These are phyloP conservation scores for Laetiporus sulphureus DNA, from an alignment of 1,284 basidiomycete species.

Conservation along the genomic window DNA sequence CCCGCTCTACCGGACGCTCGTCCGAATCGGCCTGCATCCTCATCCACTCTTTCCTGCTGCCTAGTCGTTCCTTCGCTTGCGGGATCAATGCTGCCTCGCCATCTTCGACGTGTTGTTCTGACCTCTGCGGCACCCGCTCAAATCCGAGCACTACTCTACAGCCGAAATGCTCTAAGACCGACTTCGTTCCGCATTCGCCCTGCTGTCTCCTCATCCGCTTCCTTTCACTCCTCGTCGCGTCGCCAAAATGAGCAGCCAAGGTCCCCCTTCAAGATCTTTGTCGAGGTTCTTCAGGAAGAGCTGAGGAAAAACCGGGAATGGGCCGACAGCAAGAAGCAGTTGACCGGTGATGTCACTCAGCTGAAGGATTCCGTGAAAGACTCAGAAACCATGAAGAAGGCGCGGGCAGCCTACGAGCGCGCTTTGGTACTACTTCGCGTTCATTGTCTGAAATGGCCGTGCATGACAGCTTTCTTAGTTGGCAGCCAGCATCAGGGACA, in stretches of 20 bases:
- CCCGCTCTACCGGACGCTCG: not conserved
- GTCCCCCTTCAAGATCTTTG: constrained; percentile 94
- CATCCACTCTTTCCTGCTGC: not conserved
- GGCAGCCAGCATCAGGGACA: constrained; percentile 93
- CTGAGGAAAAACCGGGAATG: constrained; percentile 90
- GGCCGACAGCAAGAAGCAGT: constrained; percentile 94
- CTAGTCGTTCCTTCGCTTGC: no score
- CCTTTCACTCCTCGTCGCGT: constrained; percentile 67
- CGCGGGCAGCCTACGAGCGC: constrained; percentile 87
- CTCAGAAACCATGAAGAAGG: constrained; percentile 92
- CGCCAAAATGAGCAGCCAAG: constrained; percentile 66
- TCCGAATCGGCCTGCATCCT: not conserved
- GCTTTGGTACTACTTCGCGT: constrained; percentile 67
- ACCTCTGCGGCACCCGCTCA: constrained; percentile 20
- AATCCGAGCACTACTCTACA: constrained; percentile 19
- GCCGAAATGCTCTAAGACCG: constrained; percentile 13
- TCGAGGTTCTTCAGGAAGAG: constrained; percentile 90
- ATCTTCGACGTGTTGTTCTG: constrained; percentile 21
- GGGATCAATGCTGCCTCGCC: constrained; percentile 23
- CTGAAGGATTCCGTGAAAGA: constrained; percentile 97
- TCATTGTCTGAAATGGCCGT: not conserved
- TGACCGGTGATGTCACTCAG: constrained; percentile 97
- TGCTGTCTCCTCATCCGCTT: constrained; percentile 16
- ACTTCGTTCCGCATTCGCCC: constrained; percentile 14
- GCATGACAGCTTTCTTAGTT: constrained; percentile 42